Evolutionary conservation across 345 rosid genomes (phyloP), one percentile per base, ranked within the genome.

Genomic region (Camelina sativa): DNA sequence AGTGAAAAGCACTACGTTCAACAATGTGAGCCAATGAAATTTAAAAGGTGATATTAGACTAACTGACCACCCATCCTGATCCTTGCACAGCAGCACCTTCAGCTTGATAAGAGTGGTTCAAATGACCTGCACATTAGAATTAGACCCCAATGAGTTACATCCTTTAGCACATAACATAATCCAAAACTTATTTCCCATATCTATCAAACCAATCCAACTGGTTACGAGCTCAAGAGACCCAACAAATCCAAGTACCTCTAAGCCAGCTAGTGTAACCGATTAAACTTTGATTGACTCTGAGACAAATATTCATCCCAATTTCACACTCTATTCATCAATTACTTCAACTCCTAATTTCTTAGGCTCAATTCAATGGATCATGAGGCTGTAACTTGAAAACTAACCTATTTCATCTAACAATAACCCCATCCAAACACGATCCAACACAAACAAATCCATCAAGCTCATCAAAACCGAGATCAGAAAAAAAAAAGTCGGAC

Each of bases 71-170:
- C 99, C 99, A 95, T 80, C 99, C 99, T 9, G 97, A 95, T 54
- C 99, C 98, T 83, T 95, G 99, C 30, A 95, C 4, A 71, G 93
- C 93, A 79, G 97, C 97, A 82, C 97, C 97, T 77, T 94, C 97
- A n/a, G 92, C 78, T 20, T 20, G 22, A 20, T 20, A 20, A 20
- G 22, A 20, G 82, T 95, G 99, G 78, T 95, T 95, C 46, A 95
- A 53, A 79, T 95, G 98, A 71, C 97, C 97, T 95, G 84, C 79
- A 79, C 28, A 50, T 2, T 20, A 51, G 1, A n/a, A 41, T 38
- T 11, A 28, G 5, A 48, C 32, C 17, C 23, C 0, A 56, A 25
- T 55, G 15, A 76, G 28, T 76, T 57, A 32, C 57, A 32, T 8
- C 8, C 16, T 60, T n/a, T n/a, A 62, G 12, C 34, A 44, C 15